These are phyloP conservation scores for Gamsiella multidivaricata DNA, from an alignment of 192 early-diverging fungal genomes.

Conservation along the genomic window DNA sequence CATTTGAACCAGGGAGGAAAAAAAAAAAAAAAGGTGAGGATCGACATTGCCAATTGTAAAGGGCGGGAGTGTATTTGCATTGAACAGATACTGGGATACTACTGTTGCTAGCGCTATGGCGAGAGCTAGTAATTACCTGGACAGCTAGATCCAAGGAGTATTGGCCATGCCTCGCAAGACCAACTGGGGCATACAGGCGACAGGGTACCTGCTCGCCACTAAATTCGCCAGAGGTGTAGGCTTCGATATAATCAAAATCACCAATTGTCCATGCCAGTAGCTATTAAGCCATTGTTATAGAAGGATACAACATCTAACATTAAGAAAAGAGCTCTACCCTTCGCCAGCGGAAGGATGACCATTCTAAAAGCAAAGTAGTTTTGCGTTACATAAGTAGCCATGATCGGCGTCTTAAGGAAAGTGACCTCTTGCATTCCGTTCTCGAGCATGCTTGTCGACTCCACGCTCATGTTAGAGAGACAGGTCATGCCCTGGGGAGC, in stretches of 20 bases:
- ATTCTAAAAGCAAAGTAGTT: background rate
- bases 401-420: conserved; percentile 52
- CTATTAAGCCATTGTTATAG: too few species aligned
- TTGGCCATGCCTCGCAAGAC: conserved; percentile 35
- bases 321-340: too few species aligned
- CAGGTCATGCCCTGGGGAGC: conserved; percentile 56
- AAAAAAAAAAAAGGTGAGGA: background rate
- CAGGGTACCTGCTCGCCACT: conserved; percentile 55
- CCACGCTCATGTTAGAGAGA: conserved; percentile 64
- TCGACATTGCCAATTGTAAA: too few species aligned
- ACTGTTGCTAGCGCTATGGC: too few species aligned
- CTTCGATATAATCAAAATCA: conserved; percentile 59
- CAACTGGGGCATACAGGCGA: conserved; percentile 60
- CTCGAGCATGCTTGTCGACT: conserved; percentile 19
- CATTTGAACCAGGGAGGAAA: background rate
- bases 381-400: conserved; percentile 44
- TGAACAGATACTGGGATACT: too few species aligned
- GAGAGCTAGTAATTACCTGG: conserved; percentile 9
- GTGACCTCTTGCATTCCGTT: conserved; percentile 40
- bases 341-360: too few species aligned
- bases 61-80: too few species aligned
- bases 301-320: background rate
- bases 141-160: conserved; percentile 53
- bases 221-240: conserved; percentile 41
- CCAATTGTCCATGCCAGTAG: conserved; percentile 66